phyloP scores from a whole-genome alignment of 305 asterid genomes.

The Solanum hybrid region DNA sequence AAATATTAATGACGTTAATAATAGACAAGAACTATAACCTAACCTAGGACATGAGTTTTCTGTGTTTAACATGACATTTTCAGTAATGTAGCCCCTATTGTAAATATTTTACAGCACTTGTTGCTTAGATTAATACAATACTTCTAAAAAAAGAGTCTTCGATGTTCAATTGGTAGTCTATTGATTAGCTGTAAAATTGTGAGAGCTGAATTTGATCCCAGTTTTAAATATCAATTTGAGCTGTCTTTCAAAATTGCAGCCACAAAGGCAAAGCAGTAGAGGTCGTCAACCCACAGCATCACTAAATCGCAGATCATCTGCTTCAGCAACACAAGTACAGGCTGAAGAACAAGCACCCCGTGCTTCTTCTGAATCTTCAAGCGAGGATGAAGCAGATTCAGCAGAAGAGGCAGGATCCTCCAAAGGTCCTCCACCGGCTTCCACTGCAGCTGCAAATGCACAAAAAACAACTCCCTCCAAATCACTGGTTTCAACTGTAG shows the following conservation, averaged over 20 bases:
- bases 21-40: not conserved
- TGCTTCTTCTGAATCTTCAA: slow-evolving; percentile 32
- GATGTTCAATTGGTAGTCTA: not conserved
- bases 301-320: slow-evolving; percentile 19
- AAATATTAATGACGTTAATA: not conserved
- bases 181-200: not conserved
- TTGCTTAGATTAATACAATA: not conserved
- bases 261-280: slow-evolving; percentile 27
- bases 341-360: slow-evolving; percentile 31
- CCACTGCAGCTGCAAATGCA: slow-evolving; percentile 30
- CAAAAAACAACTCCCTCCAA: slow-evolving; percentile 34
- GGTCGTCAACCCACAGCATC: slow-evolving; percentile 35
- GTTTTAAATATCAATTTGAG: not conserved
- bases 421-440: slow-evolving; percentile 20
- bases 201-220: not conserved
- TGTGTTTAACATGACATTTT: not conserved
- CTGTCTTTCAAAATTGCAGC: slow-evolving; percentile 16
- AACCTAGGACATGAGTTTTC: not conserved
- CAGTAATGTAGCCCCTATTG: not conserved
- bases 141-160: not conserved
- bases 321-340: slow-evolving; percentile 12
- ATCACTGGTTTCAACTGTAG: slow-evolving; percentile 16
- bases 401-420: slow-evolving; percentile 33
- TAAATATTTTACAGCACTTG: not conserved
- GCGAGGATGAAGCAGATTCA: slow-evolving; percentile 32